Percentiles rank a stretch among this genome's conserved stretches.
Conservation (phyloP, 2,329 filamentous ascomycete genomes). For the Fusarium falciforme region DNA sequence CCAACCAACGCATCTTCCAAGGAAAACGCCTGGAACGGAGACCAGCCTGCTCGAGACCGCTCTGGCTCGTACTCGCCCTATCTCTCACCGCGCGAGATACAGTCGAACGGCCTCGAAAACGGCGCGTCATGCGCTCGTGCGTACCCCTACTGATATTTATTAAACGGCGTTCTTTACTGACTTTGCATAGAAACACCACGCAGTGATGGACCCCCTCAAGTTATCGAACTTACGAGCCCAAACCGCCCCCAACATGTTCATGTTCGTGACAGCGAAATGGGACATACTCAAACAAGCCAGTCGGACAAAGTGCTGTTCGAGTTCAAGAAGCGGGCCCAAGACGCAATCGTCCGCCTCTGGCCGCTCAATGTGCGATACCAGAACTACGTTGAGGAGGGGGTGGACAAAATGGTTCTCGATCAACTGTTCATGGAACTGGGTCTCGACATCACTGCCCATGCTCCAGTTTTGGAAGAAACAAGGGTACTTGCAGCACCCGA, state of each 20-base stretch:
- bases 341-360: constrained; percentile 73
- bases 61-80: constrained; percentile 65
- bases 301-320: constrained; percentile 45
- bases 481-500: not conserved
- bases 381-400: constrained; percentile 78
- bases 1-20: not conserved
- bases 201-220: not conserved
- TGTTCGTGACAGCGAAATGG: not conserved
- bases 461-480: not conserved
- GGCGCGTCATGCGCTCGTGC: constrained; percentile 18
- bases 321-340: constrained; percentile 70
- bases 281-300: not conserved
- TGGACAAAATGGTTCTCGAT: constrained; percentile 72
- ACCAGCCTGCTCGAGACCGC: constrained; percentile 52
- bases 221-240: not conserved
- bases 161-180: constrained; percentile 12
- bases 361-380: constrained; percentile 78
- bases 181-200: constrained; percentile 20
- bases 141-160: not conserved
- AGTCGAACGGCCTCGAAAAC: constrained; percentile 31
- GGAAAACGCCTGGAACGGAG: constrained; percentile 5
- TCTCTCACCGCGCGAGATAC: constrained; percentile 62
- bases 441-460: constrained; percentile 55
- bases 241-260: not conserved
- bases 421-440: constrained; percentile 76